A percentile compares a stretch with the other conserved stretches of the same genome.
phyloP scores from a whole-genome alignment of 1,284 basidiomycete genomes.

The Trametes versicolor region DNA sequence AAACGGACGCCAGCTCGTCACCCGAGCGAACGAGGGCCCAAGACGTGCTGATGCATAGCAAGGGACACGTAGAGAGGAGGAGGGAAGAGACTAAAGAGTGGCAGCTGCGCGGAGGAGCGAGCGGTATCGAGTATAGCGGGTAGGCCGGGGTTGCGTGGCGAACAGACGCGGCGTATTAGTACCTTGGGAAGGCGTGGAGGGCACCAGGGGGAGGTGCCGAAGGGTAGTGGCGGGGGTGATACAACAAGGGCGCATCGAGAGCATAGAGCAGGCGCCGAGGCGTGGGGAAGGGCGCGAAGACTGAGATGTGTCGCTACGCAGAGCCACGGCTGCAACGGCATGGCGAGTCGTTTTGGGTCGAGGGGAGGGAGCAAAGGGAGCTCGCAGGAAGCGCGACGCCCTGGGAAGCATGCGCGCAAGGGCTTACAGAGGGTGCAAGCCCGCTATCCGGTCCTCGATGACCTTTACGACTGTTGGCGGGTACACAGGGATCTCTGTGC shows the following conservation, averaged over 20 bases:
- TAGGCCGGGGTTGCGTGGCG: neutral
- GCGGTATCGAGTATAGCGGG: constrained; percentile 3
- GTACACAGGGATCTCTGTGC: constrained; percentile 72
- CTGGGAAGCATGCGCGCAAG: neutral
- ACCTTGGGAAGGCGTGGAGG: neutral
- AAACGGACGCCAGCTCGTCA: neutral
- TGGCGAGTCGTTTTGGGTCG: constrained; percentile 1
- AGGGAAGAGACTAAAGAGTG: constrained; percentile 9
- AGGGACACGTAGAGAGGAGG: neutral
- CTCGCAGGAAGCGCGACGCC: neutral
- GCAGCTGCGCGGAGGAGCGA: neutral
- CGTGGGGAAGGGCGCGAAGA: neutral
- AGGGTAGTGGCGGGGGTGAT: constrained; percentile 5
- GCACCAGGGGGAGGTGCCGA: neutral
- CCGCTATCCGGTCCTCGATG: constrained; percentile 66
- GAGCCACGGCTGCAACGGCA: neutral
- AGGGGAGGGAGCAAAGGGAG: neutral
- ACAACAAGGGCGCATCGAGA: constrained; percentile 18
- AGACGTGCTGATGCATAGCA: neutral
- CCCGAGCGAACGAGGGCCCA: no score
- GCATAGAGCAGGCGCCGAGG: constrained; percentile 18
- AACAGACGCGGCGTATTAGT: neutral
- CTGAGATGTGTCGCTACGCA: constrained; percentile 19
- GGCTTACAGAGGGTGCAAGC: constrained; percentile 33
- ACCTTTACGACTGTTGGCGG: constrained; percentile 62